These are phyloP conservation scores for Singerocomus rubriflavus DNA, from an alignment of 1,284 basidiomycete species.

Conservation along the genomic window DNA sequence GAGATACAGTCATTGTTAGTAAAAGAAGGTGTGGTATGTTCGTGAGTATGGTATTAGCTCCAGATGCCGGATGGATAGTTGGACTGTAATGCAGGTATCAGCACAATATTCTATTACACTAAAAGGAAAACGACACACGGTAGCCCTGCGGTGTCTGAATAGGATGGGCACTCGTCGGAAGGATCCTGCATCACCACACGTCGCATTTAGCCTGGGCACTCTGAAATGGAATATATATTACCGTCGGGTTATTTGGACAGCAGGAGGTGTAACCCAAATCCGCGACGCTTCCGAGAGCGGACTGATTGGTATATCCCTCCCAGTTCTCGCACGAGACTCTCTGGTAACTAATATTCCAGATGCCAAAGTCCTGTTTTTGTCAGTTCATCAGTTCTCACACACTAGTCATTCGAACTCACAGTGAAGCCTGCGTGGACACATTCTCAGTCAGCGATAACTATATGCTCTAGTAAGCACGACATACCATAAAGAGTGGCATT, in stretches of 20 bases:
- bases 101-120: not conserved
- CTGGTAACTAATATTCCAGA: conserved; percentile 76
- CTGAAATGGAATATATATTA: conserved; percentile 30
- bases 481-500: conserved; percentile 56
- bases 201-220: conserved; percentile 1
- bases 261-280: conserved; percentile 57
- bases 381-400: not conserved
- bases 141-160: conserved; percentile 63
- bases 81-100: conserved; percentile 23
- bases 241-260: conserved; percentile 65
- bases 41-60: conserved; percentile 13
- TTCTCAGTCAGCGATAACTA: conserved; percentile 1
- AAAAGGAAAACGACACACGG: conserved; percentile 46
- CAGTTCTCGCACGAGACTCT: conserved; percentile 60
- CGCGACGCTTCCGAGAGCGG: conserved; percentile 62
- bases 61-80: conserved; percentile 25
- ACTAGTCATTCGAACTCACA: conserved; percentile 28
- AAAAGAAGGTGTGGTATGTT: conserved; percentile 19
- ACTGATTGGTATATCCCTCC: conserved; percentile 55
- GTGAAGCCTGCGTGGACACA: conserved; percentile 37
- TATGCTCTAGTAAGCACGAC: conserved; percentile 12
- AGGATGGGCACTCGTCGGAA: conserved; percentile 62
- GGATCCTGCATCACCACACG: conserved; percentile 37
- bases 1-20: conserved; percentile 17
- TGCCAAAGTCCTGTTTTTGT: conserved; percentile 64